Evolutionary conservation across 129 eudicot species (phyloP).

Genomic region (Kitagawia praeruptora): DNA sequence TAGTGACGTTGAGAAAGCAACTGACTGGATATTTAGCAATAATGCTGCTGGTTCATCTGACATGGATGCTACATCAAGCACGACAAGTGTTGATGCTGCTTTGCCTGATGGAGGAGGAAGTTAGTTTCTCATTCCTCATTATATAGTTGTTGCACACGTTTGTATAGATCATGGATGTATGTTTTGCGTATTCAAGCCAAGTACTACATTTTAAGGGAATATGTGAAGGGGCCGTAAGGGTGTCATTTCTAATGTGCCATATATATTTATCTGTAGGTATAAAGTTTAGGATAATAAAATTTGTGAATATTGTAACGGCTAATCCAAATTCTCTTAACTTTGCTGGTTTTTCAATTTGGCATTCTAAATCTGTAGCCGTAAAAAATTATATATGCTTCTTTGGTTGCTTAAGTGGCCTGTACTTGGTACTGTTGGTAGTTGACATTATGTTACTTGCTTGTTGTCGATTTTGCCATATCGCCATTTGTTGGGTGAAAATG

Average conservation of each 20-base stretch:
- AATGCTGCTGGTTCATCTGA: conserved; percentile 36
- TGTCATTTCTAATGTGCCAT: not conserved
- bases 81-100: conserved; percentile 38
- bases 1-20: conserved; percentile 85
- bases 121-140: conserved; percentile 31
- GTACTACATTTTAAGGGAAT: not conserved
- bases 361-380: not conserved
- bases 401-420: not conserved
- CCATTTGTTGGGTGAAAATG: not conserved
- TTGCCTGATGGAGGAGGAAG: conserved; percentile 93
- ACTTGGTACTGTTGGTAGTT: not conserved
- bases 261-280: not conserved
- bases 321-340: not conserved
- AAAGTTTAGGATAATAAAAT: not conserved
- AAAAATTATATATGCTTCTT: not conserved
- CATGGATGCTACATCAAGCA: conserved; percentile 69
- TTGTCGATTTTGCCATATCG: not conserved
- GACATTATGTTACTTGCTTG: not conserved
- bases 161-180: not conserved
- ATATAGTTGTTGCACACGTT: not conserved
- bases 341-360: not conserved
- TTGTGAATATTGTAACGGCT: not conserved
- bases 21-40: conserved; percentile 80
- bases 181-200: not conserved
- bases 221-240: not conserved